These are phyloP conservation scores for Daldinia eschscholtzii DNA, from an alignment of 2,329 filamentous ascomycete genomes.

Conservation along the genomic window DNA sequence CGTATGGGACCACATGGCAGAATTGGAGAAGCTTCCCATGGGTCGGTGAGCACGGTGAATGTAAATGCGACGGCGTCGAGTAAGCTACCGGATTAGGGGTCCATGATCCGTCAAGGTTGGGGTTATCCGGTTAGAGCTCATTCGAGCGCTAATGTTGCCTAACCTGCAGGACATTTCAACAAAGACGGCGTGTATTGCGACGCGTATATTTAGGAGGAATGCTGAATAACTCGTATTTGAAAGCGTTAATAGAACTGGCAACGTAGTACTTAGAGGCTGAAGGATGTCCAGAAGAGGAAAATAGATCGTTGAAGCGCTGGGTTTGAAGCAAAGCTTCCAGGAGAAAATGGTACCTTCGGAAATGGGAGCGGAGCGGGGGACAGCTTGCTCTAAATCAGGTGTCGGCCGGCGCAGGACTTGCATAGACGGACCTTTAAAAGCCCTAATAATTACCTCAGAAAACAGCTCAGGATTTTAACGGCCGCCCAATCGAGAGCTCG, in stretches of 20 bases:
- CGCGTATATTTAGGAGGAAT: slow-evolving; percentile 18
- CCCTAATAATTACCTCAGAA: slow-evolving; percentile 14
- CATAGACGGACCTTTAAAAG: slow-evolving; percentile 13
- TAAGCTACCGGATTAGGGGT: slow-evolving; percentile 13
- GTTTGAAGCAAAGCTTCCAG: slow-evolving; percentile 24
- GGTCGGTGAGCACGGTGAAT: slow-evolving; percentile 14
- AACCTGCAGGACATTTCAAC: slow-evolving; percentile 9
- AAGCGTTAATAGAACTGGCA: slow-evolving; percentile 4
- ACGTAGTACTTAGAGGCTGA: slow-evolving; percentile 25
- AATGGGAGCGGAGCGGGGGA: slow-evolving; percentile 35
- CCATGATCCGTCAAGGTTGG: slow-evolving; percentile 10
- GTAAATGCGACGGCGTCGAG: slow-evolving; percentile 7
- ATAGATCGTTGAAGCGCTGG: slow-evolving; percentile 13
- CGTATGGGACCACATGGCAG: slow-evolving; percentile 20
- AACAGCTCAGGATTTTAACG: not conserved
- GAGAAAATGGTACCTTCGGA: slow-evolving; percentile 36
- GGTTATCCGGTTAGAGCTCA: slow-evolving; percentile 19
- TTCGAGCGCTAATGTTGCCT: slow-evolving; percentile 17
- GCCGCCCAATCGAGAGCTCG: slow-evolving; percentile 7
- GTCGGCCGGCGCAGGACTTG: slow-evolving; percentile 11
- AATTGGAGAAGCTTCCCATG: slow-evolving; percentile 2
- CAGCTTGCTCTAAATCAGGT: slow-evolving; percentile 19
- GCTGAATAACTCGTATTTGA: slow-evolving; percentile 8
- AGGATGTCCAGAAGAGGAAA: slow-evolving; percentile 16
- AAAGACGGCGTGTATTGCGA: slow-evolving; percentile 15